Percentiles rank a stretch among this genome's conserved stretches.
phyloP scores from a whole-genome alignment of 768 basidiomycete species.

The Collybia mongolica region DNA sequence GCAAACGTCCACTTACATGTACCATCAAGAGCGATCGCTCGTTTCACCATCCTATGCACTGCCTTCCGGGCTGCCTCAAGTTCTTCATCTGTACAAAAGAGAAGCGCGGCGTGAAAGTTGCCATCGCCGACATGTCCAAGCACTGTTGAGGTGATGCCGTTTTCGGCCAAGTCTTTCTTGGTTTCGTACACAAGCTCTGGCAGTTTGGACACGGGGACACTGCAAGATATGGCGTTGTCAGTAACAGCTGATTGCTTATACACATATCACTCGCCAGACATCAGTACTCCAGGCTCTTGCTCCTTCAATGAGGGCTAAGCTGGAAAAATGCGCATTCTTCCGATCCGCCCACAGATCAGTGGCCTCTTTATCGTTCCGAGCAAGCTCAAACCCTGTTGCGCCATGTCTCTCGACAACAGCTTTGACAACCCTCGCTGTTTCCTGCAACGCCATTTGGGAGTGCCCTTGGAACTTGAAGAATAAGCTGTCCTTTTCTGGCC shows the following conservation, averaged over 20 bases:
- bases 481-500: conserved; percentile 64
- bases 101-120: conserved; percentile 46
- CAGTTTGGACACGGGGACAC: conserved; percentile 64
- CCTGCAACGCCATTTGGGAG: conserved; percentile 51
- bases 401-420: conserved; percentile 62
- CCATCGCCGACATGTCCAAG: conserved; percentile 80
- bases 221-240: conserved; percentile 5
- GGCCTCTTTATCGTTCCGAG: conserved; percentile 63
- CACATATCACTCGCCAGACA: conserved; percentile 51
- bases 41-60: conserved; percentile 61
- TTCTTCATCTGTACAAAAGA: conserved; percentile 61
- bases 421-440: conserved; percentile 59
- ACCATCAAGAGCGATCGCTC: conserved; percentile 70
- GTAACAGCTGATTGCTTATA: neutral
- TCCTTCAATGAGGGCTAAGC: conserved; percentile 56
- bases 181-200: conserved; percentile 69
- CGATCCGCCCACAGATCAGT: conserved; percentile 71
- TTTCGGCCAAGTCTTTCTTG: conserved; percentile 59
- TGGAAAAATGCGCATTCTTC: conserved; percentile 63
- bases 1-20: conserved; percentile 50
- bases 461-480: conserved; percentile 90
- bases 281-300: conserved; percentile 69
- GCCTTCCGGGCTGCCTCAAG: conserved; percentile 35
- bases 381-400: conserved; percentile 65
- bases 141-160: conserved; percentile 61